phyloP scores from a whole-genome alignment of 2,329 filamentous ascomycete species.

The Sporothrix brunneoviolacea region DNA sequence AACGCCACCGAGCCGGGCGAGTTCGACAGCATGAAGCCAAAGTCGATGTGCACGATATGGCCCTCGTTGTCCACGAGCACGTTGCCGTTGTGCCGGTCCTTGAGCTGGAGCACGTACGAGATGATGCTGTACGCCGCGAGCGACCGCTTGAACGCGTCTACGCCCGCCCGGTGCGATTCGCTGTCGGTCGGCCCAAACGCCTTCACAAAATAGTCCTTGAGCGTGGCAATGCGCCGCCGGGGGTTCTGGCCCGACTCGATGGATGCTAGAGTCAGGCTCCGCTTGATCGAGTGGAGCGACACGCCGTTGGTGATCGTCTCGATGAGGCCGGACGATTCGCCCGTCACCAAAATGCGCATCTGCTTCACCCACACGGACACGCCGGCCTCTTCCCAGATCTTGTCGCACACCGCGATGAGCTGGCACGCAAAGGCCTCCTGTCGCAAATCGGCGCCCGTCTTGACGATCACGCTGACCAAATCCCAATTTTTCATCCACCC shows the following conservation, averaged over 20 bases:
- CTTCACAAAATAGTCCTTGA: conserved; percentile 76
- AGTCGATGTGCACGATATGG: conserved; percentile 84
- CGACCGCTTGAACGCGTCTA: conserved; percentile 74
- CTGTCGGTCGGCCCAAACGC: conserved; percentile 67
- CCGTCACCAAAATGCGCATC: conserved; percentile 81
- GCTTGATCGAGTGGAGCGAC: conserved; percentile 78
- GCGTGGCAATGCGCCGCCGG: conserved; percentile 67
- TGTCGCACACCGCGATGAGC: conserved; percentile 72
- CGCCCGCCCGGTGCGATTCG: conserved; percentile 62
- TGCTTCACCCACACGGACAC: conserved; percentile 81
- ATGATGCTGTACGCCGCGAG: conserved; percentile 81
- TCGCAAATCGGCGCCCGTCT: conserved; percentile 74
- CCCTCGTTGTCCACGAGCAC: conserved; percentile 79
- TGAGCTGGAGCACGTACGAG: conserved; percentile 75
- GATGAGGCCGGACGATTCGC: conserved; percentile 76
- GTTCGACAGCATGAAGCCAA: conserved; percentile 85
- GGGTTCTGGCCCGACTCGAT: conserved; percentile 69
- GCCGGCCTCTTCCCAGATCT: conserved; percentile 70
- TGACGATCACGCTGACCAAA: conserved; percentile 78
- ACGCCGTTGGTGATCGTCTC: conserved; percentile 87
- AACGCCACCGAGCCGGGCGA: conserved; percentile 79
- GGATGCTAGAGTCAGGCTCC: conserved; percentile 68
- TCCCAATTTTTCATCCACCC: conserved; percentile 91
- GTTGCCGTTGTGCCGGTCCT: conserved; percentile 82
- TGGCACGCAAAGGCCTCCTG: conserved; percentile 86